Evolutionary conservation across 208 protist species (phyloP), one percentile per base, ranked within the genome.

Genomic region (Endotrypanum monterogeii): DNA sequence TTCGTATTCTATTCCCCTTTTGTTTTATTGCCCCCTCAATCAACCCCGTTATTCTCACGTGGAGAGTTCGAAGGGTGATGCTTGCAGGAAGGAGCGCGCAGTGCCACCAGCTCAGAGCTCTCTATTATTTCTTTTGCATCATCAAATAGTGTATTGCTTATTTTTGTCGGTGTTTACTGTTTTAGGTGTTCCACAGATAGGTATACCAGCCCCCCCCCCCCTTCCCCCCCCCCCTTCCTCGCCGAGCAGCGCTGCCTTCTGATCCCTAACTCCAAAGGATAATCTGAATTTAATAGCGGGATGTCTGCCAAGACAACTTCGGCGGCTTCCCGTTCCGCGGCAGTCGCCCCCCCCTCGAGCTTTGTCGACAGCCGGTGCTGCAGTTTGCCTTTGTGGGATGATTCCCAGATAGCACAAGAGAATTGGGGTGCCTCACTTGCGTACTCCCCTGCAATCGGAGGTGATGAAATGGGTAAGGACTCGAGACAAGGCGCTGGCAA

Each of bases 351-450:
- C 8, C 39, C 30, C 25, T 39, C 76, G 7, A n/a, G 63, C 3
- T 82, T 89, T 35, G 55, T 76, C 18, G 63, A 66, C 25, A 76
- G 57, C 46, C 39, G 56, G 8, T 71, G 4, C 25, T 78, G 71
- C 70, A 76, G 35, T 30, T 72, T 95, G 14, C 89, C 92, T 1
- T 9, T 92, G 1, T 97, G 92, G 90, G 90, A 97, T 72, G 90
- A 95, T 16, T 75, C 73, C 14, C 83, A 91, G 32, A 84, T 97
- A 23, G 78, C 82, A 44, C 85, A 87, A 48, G 90, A 97, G 65
- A 91, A 93, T 72, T 97, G 92, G 90, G 92, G 92, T 0, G 76
- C 83, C 25, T 32, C 57, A 32, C 74, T 96, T 7, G 50, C 54
- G 2, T 78, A 80, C 20, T 46, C 63, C 18, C n/a, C 50, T 23